Conservation (phyloP, 108 stramenopile genomes). For the Discostella stelligeroides region DNA sequence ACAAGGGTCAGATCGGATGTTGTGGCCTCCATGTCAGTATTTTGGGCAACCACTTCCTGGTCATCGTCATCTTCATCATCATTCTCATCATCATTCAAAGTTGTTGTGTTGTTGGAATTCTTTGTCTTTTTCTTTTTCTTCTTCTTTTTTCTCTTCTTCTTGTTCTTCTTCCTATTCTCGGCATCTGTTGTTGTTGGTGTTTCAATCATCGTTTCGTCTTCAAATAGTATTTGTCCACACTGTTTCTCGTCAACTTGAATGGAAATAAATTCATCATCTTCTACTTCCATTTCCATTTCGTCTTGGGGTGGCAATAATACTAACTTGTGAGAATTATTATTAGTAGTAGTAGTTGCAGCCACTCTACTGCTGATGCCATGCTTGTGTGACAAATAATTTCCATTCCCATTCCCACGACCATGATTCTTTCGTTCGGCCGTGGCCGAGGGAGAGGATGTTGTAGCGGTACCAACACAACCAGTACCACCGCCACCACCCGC, state of each 20-base stretch:
- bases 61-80: conserved; percentile 8
- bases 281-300: not conserved
- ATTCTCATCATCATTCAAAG: conserved; percentile 11
- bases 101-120: conserved; percentile 56
- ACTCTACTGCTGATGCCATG: too few relatives aligned
- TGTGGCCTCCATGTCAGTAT: not conserved
- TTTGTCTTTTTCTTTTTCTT: conserved; percentile 46
- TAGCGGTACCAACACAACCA: too few relatives aligned
- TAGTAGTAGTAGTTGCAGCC: too few relatives aligned
- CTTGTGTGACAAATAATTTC: too few relatives aligned
- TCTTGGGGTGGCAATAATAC: too few relatives aligned
- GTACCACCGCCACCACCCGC: not conserved
- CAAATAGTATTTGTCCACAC: not conserved
- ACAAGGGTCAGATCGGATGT: not conserved
- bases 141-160: conserved; percentile 36
- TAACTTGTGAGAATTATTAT: too few relatives aligned
- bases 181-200: not conserved
- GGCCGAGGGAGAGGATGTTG: not conserved
- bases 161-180: conserved; percentile 27
- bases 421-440: too few relatives aligned
- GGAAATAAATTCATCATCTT: not conserved
- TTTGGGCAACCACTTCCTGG: not conserved
- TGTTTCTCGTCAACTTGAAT: not conserved
- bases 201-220: not conserved
- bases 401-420: too few relatives aligned